These are phyloP conservation scores for Rhynchosporium secalis DNA, from an alignment of 2,329 filamentous ascomycete genomes.

Conservation along the genomic window DNA sequence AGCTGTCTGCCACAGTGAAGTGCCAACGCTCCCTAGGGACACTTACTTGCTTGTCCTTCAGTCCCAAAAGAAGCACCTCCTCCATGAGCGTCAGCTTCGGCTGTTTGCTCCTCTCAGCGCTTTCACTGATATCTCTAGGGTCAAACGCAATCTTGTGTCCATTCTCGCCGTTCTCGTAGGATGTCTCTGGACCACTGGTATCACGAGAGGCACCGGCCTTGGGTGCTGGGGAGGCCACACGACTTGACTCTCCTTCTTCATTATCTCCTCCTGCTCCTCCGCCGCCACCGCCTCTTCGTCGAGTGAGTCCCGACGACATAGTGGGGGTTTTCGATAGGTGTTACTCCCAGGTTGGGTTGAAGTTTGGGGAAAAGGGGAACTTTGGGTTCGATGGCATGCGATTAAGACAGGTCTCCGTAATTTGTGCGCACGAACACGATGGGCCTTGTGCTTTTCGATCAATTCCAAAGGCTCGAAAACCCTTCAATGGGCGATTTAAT, in stretches of 20 bases:
- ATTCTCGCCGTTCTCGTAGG: conserved; percentile 89
- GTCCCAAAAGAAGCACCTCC: conserved; percentile 88
- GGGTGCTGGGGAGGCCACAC: conserved; percentile 65
- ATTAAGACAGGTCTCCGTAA: conserved; percentile 30
- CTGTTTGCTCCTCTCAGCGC: conserved; percentile 92
- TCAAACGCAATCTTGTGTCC: conserved; percentile 99
- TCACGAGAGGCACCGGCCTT: conserved; percentile 59
- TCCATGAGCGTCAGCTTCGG: conserved; percentile 99
- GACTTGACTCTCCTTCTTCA: conserved; percentile 63
- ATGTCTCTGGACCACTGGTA: conserved; percentile 68
- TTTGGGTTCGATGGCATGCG: conserved; percentile 29
- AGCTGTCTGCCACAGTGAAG: conserved; percentile 17
- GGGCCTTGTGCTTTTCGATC: neutral
- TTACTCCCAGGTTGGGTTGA: conserved; percentile 25
- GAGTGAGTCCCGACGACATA: conserved; percentile 58
- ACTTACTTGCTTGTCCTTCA: conserved; percentile 97
- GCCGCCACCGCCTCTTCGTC: conserved; percentile 68
- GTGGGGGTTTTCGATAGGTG: conserved; percentile 25
- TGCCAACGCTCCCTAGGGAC: conserved; percentile 18
- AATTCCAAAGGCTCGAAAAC: conserved; percentile 1
- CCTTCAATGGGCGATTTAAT: neutral
- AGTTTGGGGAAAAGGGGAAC: conserved; percentile 32
- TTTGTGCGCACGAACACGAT: conserved; percentile 29
- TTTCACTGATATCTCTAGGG: conserved; percentile 95
- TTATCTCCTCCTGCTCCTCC: conserved; percentile 62